Percentiles rank a stretch among this genome's conserved stretches.
Conservation (phyloP, 768 basidiomycete genomes). For the Pulveroboletus sp. region DNA sequence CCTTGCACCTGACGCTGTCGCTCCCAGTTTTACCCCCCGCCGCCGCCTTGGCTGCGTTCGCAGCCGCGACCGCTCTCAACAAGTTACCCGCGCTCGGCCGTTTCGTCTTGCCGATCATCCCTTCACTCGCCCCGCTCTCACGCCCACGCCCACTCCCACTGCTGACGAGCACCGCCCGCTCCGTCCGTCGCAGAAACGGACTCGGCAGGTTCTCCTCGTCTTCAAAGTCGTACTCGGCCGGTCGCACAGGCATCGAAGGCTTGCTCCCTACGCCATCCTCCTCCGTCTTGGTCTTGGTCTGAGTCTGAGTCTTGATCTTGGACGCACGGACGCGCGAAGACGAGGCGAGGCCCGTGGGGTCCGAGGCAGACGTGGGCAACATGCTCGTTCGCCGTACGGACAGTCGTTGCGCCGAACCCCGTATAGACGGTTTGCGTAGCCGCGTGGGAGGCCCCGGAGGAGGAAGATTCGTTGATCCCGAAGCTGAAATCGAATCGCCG, state of each 20-base stretch:
- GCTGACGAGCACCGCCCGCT: conserved; percentile 25
- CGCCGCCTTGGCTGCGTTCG: no score
- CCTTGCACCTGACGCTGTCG: no score
- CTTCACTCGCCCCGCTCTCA: no score
- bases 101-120: conserved; percentile 36
- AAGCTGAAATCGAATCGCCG: conserved; percentile 17
- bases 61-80: conserved; percentile 57
- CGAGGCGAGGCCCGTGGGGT: conserved; percentile 34
- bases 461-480: conserved; percentile 10
- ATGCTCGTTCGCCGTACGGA: conserved; percentile 17
- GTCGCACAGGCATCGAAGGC: conserved; percentile 11
- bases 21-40: no score
- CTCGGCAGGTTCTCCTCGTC: conserved; percentile 86
- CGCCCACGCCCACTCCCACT: no score
- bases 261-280: conserved; percentile 6
- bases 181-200: conserved; percentile 67
- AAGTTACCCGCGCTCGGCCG: conserved; percentile 50
- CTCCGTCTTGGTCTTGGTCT: conserved; percentile 12
- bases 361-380: conserved; percentile 38
- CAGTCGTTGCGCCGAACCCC: conserved; percentile 37
- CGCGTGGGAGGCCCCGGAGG: conserved; percentile 40
- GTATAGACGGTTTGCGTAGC: conserved; percentile 54
- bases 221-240: conserved; percentile 59
- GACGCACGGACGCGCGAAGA: conserved; percentile 15
- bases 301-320: no score